A percentile compares a stretch with the other conserved stretches of the same genome.
phyloP scores from a whole-genome alignment of 2,329 filamentous ascomycete genomes.

The Myriosclerotinia duriaeana region DNA sequence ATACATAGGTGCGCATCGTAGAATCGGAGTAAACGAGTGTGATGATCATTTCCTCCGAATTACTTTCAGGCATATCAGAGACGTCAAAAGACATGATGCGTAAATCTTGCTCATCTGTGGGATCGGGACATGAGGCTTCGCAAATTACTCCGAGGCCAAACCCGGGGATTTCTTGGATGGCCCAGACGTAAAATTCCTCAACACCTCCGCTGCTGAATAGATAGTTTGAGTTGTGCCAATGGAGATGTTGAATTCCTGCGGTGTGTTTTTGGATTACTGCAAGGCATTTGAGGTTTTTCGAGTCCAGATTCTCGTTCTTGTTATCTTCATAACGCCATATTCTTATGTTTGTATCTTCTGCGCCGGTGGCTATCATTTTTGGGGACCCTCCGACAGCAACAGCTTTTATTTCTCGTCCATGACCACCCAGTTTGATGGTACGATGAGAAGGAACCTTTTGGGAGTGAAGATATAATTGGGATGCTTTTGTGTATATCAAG shows the following conservation, averaged over 20 bases:
- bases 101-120: conserved; percentile 60
- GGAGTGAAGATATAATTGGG: conserved; percentile 48
- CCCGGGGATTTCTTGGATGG: conserved; percentile 52
- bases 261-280: conserved; percentile 74
- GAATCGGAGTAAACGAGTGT: conserved; percentile 84
- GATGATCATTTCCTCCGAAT: conserved; percentile 43
- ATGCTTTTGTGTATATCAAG: conserved; percentile 75
- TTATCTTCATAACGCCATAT: conserved; percentile 57
- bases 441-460: conserved; percentile 46
- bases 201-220: conserved; percentile 84
- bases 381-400: conserved; percentile 45
- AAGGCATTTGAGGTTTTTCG: conserved; percentile 43
- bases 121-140: conserved; percentile 55
- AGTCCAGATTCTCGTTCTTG: not conserved
- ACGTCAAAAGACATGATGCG: conserved; percentile 80
- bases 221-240: conserved; percentile 65
- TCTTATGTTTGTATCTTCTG: conserved; percentile 72
- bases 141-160: conserved; percentile 55
- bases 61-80: conserved; percentile 24
- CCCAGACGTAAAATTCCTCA: conserved; percentile 90
- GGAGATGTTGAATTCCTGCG: conserved; percentile 70
- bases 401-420: conserved; percentile 82
- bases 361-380: conserved; percentile 61
- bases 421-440: conserved; percentile 65
- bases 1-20: conserved; percentile 61